These are phyloP conservation scores for Manihot esculenta DNA, from an alignment of 441 rosid genomes.

Conservation along the genomic window DNA sequence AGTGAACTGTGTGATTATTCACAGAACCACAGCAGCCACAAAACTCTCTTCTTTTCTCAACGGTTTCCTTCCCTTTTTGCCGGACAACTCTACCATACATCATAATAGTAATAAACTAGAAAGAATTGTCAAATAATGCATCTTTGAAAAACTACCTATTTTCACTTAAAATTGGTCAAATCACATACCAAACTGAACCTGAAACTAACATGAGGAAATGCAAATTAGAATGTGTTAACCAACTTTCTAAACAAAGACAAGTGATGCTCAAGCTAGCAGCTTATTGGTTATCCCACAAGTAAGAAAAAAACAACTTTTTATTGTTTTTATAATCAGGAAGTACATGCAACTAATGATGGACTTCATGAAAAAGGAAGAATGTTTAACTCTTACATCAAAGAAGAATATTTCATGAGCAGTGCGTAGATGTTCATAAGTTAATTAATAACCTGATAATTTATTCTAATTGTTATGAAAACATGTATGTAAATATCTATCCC, in stretches of 20 bases:
- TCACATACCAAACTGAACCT: background rate
- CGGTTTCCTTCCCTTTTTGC: background rate
- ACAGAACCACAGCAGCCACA: background rate
- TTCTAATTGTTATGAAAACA: constrained; percentile 3
- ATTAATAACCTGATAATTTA: background rate
- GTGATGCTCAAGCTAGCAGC: background rate
- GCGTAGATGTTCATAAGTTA: too few species aligned
- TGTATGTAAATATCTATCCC: background rate
- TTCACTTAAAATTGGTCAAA: background rate
- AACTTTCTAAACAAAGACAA: background rate
- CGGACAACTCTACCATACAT: background rate
- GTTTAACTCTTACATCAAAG: background rate
- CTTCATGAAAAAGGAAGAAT: background rate
- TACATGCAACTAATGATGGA: background rate
- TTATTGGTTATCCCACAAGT: background rate
- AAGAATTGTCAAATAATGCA: background rate
- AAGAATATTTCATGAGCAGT: background rate
- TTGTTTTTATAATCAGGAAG: background rate
- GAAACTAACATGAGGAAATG: background rate
- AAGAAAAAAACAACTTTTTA: background rate
- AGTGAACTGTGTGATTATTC: background rate
- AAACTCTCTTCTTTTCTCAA: background rate
- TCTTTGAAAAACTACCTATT: background rate
- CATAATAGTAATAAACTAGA: background rate
- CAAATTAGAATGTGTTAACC: background rate